phyloP scores from a whole-genome alignment of 176 grass and related monocot genomes.

The Hordeum marinum region DNA sequence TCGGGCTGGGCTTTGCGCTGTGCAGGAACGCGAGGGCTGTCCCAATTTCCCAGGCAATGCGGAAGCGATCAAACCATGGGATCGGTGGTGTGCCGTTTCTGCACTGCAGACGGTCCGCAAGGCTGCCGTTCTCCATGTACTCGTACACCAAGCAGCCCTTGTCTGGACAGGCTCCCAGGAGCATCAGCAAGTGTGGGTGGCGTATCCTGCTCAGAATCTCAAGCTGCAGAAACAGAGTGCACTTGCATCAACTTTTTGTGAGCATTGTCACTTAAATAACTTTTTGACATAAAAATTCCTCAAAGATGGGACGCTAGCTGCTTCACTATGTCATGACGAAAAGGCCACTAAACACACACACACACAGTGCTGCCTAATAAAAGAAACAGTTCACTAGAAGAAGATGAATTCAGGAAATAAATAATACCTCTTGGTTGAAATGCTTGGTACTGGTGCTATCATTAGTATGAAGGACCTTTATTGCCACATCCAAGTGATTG shows the following conservation, averaged over 20 bases:
- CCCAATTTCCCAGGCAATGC: constrained; percentile 69
- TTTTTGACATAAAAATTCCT: not conserved
- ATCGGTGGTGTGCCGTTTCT: constrained; percentile 47
- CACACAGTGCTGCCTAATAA: not conserved
- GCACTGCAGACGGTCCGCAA: constrained; percentile 73
- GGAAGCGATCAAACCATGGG: constrained; percentile 58
- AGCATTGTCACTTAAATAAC: not conserved
- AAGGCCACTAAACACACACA: not conserved
- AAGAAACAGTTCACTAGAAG: not conserved
- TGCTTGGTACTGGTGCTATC: constrained; percentile 47
- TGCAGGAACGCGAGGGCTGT: constrained; percentile 62
- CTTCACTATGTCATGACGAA: not conserved
- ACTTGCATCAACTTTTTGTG: not conserved
- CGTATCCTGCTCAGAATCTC: constrained; percentile 63
- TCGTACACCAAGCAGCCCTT: constrained; percentile 79
- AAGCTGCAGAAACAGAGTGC: constrained; percentile 45
- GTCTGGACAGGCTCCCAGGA: constrained; percentile 80
- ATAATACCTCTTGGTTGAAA: constrained; percentile 72
- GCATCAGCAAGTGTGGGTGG: constrained; percentile 72
- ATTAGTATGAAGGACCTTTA: constrained; percentile 70
- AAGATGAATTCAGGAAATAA: not conserved
- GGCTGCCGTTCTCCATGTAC: constrained; percentile 95
- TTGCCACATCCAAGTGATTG: constrained; percentile 59
- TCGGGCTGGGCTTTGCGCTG: constrained; percentile 60
- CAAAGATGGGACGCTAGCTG: not conserved